These are phyloP conservation scores for Trypanosoma avium DNA, from an alignment of 208 protist species.

Conservation along the genomic window DNA sequence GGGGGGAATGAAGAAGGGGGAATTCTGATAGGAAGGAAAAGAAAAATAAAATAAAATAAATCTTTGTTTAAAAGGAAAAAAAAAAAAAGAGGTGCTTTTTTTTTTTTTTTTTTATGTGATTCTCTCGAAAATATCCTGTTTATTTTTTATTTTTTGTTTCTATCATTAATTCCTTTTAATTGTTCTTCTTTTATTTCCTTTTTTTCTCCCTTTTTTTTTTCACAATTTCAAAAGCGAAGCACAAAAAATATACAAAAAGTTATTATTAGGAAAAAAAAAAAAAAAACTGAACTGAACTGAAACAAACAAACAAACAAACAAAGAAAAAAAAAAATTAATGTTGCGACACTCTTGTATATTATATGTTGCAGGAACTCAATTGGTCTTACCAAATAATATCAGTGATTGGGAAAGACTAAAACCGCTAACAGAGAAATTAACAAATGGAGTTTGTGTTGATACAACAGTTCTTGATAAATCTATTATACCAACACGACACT, in stretches of 20 bases:
- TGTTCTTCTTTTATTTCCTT: not conserved
- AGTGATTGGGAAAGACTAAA: constrained; percentile 13
- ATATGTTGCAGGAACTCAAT: not conserved
- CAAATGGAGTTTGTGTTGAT: constrained; percentile 19
- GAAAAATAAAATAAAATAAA: too few relatives aligned
- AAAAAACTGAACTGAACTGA: not conserved
- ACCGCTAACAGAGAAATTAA: not conserved
- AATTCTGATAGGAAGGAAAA: too few relatives aligned
- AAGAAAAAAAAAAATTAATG: not conserved
- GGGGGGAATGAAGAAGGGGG: too few relatives aligned
- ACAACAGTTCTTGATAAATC: constrained; percentile 21
- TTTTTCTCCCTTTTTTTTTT: not conserved
- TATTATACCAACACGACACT: constrained; percentile 73
- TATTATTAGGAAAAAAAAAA: constrained; percentile 1
- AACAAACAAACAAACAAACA: too few relatives aligned
- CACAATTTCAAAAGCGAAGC: not conserved
- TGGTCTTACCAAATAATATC: constrained; percentile 13
- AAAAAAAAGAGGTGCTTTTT: not conserved
- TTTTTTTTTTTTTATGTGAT: not conserved
- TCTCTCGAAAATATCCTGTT: too few relatives aligned
- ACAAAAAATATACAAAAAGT: too few relatives aligned
- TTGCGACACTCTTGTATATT: constrained; percentile 20
- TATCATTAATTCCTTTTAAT: not conserved
- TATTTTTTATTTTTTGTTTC: not conserved
- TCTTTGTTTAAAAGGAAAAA: too few relatives aligned